A percentile compares a stretch with the other conserved stretches of the same genome.
Conservation (phyloP, 768 basidiomycete genomes). For the Tephrocybe sp. region DNA sequence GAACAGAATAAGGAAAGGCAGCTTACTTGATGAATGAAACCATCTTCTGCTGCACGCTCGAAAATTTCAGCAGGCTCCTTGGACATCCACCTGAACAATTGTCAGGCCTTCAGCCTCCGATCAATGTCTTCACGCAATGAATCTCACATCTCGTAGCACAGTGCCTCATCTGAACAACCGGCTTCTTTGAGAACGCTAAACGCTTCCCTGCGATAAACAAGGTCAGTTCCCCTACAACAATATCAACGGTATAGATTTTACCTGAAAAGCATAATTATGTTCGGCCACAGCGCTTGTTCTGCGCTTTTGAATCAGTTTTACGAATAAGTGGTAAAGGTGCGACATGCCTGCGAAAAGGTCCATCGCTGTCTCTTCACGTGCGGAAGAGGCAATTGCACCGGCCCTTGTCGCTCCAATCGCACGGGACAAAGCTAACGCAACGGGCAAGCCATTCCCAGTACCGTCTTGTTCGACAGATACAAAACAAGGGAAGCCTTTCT, state of each 20-base stretch:
- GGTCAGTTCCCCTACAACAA: neutral
- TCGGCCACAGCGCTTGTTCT: slow-evolving; percentile 66
- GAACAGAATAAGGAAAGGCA: neutral
- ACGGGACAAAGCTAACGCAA: slow-evolving; percentile 51
- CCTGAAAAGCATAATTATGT: slow-evolving; percentile 63
- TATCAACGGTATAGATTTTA: slow-evolving; percentile 15
- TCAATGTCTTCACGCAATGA: neutral
- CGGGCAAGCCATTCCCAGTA: slow-evolving; percentile 41
- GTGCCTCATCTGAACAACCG: slow-evolving; percentile 63
- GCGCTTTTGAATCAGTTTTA: slow-evolving; percentile 2
- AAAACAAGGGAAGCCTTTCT: slow-evolving; percentile 63
- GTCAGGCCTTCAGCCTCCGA: neutral
- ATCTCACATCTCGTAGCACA: slow-evolving; percentile 63
- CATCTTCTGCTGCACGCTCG: slow-evolving; percentile 64
- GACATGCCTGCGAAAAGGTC: slow-evolving; percentile 51
- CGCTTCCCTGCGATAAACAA: slow-evolving; percentile 40
- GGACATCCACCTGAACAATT: slow-evolving; percentile 56
- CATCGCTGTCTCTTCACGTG: slow-evolving; percentile 61
- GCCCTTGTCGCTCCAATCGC: slow-evolving; percentile 62
- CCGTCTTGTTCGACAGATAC: slow-evolving; percentile 65
- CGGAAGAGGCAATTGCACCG: slow-evolving; percentile 62
- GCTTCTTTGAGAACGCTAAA: slow-evolving; percentile 62
- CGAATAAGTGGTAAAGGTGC: neutral
- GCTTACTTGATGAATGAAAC: slow-evolving; percentile 54
- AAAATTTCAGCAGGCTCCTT: slow-evolving; percentile 71